These are phyloP conservation scores for Haplosporangium sp. DNA, from an alignment of 371 early-diverging fungal genomes.

Conservation along the genomic window DNA sequence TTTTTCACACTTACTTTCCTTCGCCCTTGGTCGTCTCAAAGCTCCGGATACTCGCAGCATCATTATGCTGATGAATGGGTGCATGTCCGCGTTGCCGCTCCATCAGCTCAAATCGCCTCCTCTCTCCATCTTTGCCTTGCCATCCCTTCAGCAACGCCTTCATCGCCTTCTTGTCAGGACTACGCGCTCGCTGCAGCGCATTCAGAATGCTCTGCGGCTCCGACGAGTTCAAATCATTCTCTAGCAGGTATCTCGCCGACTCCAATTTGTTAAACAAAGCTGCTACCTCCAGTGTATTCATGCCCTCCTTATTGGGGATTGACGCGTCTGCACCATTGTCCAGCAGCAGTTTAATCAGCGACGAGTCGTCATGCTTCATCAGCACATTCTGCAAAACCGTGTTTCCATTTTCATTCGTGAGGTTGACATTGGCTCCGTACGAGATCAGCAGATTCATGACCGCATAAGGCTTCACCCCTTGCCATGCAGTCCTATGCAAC, in stretches of 20 bases:
- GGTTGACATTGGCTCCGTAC: conserved; percentile 43
- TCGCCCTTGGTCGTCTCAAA: conserved; percentile 48
- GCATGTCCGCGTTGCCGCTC: conserved; percentile 20
- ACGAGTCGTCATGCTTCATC: conserved; percentile 47
- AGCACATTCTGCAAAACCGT: conserved; percentile 46
- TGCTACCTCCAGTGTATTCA: conserved; percentile 48
- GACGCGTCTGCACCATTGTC: conserved; percentile 50
- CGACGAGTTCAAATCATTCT: conserved; percentile 37
- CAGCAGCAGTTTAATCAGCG: conserved; percentile 36
- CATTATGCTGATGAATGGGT: conserved; percentile 1
- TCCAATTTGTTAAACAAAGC: conserved; percentile 43
- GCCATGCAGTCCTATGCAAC: conserved; percentile 47
- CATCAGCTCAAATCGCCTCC: conserved; percentile 26
- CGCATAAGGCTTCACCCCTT: conserved; percentile 32
- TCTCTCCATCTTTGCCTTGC: conserved; percentile 45
- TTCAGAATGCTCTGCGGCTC: conserved; percentile 32
- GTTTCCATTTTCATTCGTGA: conserved; percentile 49
- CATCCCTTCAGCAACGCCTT: conserved; percentile 38
- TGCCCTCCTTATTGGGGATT: conserved; percentile 45
- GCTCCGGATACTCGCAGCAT: conserved; percentile 32
- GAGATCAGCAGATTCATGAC: conserved; percentile 44
- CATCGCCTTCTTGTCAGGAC: conserved; percentile 44
- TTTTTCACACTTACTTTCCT: conserved; percentile 22
- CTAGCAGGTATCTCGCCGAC: conserved; percentile 39
- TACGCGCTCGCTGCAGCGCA: conserved; percentile 35